Evolutionary conservation across 345 rosid species (phyloP).

Genomic region (Aquilaria malaccensis): DNA sequence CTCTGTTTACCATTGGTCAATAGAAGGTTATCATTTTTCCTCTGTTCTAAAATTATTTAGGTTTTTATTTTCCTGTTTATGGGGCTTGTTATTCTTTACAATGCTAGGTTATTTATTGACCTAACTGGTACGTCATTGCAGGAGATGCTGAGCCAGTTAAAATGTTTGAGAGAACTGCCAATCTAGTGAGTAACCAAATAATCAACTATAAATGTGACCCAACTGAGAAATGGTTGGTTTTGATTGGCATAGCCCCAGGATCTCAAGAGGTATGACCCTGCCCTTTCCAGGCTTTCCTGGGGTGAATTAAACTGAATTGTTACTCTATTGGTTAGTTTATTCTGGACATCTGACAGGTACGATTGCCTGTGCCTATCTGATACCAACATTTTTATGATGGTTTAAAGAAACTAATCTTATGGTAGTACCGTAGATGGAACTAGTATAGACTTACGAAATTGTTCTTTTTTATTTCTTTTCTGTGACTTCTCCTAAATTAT

Average conservation of each 20-base stretch:
- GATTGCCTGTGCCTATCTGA: no score
- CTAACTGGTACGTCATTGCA: constrained; percentile 17
- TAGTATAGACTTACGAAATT: no score
- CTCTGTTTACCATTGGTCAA: constrained; percentile 95
- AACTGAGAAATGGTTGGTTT: constrained; percentile 92
- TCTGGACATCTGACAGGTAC: no score
- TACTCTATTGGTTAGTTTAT: no score
- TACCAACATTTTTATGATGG: no score
- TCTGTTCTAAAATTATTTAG: constrained; percentile 6
- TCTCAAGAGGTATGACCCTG: constrained; percentile 70
- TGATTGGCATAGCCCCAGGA: constrained; percentile 98
- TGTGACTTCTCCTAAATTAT: not conserved
- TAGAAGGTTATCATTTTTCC: constrained; percentile 58
- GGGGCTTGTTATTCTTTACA: not conserved
- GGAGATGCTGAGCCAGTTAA: constrained; percentile 97
- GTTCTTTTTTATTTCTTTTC: not conserved
- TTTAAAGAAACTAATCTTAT: no score
- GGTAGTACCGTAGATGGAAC: no score
- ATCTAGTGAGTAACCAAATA: constrained; percentile 88
- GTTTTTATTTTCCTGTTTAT: constrained; percentile 1
- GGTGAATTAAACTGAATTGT: not conserved
- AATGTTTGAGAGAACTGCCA: constrained; percentile 96
- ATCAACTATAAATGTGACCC: constrained; percentile 95
- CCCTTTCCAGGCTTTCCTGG: not conserved
- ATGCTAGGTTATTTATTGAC: not conserved